phyloP scores from a whole-genome alignment of 768 basidiomycete genomes.

The Russula lepida region DNA sequence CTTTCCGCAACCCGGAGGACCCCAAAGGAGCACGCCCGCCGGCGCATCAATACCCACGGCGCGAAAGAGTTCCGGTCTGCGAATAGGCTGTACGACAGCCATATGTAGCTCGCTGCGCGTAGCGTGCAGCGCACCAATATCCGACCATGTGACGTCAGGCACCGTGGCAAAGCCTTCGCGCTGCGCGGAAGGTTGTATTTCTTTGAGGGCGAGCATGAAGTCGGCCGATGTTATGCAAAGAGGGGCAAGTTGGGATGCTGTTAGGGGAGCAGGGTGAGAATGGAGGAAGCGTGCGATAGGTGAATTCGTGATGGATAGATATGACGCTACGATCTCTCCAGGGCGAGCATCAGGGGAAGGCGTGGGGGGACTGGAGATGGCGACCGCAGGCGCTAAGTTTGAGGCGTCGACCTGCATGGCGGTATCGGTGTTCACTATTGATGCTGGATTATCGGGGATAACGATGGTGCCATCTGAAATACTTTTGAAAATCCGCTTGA shows the following conservation, averaged over 20 bases:
- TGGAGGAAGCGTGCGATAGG: slow-evolving; percentile 89
- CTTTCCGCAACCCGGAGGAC: slow-evolving; percentile 97
- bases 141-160: slow-evolving; percentile 91
- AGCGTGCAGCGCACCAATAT: slow-evolving; percentile 84
- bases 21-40: slow-evolving; percentile 96
- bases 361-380: not conserved
- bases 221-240: slow-evolving; percentile 76
- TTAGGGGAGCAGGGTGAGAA: slow-evolving; percentile 76
- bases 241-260: slow-evolving; percentile 66
- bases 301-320: slow-evolving; percentile 27
- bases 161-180: slow-evolving; percentile 98
- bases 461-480: slow-evolving; percentile 53
- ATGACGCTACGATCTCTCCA: slow-evolving; percentile 31
- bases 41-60: slow-evolving; percentile 85
- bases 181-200: slow-evolving; percentile 93
- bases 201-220: slow-evolving; percentile 71
- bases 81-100: slow-evolving; percentile 95
- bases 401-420: slow-evolving; percentile 34
- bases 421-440: slow-evolving; percentile 25
- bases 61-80: slow-evolving; percentile 79
- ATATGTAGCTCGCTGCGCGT: slow-evolving; percentile 91
- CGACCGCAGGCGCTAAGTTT: not conserved
- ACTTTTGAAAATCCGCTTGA: slow-evolving; percentile 86
- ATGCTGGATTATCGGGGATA: slow-evolving; percentile 36
- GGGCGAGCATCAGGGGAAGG: slow-evolving; percentile 14